These are phyloP conservation scores for Amanita fuliginea DNA, from an alignment of 768 basidiomycete species.

Conservation along the genomic window DNA sequence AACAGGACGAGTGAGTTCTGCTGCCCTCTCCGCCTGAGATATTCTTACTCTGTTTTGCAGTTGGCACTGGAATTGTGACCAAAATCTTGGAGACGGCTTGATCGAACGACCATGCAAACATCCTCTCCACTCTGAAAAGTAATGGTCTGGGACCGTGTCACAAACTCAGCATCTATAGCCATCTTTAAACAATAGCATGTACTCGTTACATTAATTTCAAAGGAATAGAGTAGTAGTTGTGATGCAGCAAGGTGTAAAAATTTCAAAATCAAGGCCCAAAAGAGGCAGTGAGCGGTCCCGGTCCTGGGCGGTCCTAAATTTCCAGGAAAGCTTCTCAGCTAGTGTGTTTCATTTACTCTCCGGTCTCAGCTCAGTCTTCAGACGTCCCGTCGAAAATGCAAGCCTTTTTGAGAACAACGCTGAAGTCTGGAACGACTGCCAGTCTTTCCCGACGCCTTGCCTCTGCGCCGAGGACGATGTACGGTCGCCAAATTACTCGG, in stretches of 20 bases:
- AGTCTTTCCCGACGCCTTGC: background rate
- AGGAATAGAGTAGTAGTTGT: background rate
- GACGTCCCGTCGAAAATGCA: slow-evolving; percentile 4
- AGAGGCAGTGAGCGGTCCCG: slow-evolving; percentile 9
- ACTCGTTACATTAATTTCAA: background rate
- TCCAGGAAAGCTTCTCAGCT: background rate
- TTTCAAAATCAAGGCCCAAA: slow-evolving; percentile 4
- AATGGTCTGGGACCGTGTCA: background rate
- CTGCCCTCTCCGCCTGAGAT: background rate
- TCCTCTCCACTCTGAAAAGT: slow-evolving; percentile 3
- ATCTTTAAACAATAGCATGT: background rate
- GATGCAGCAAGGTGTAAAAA: background rate
- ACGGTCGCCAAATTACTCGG: slow-evolving; percentile 23
- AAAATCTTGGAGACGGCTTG: slow-evolving; percentile 47
- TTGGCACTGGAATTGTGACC: slow-evolving; percentile 92
- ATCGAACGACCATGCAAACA: background rate
- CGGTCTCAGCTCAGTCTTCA: slow-evolving; percentile 21
- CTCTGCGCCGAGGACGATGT: background rate
- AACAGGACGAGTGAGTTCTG: slow-evolving; percentile 71
- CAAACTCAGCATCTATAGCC: background rate
- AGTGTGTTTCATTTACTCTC: slow-evolving; percentile 17
- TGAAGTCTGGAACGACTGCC: background rate
- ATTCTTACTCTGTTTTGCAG: slow-evolving; percentile 22
- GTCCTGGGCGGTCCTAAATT: background rate
- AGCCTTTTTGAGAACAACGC: background rate